Base-by-base conservation (phyloP, 78 protist species). In the Cavenderia fasciculata region DNA sequence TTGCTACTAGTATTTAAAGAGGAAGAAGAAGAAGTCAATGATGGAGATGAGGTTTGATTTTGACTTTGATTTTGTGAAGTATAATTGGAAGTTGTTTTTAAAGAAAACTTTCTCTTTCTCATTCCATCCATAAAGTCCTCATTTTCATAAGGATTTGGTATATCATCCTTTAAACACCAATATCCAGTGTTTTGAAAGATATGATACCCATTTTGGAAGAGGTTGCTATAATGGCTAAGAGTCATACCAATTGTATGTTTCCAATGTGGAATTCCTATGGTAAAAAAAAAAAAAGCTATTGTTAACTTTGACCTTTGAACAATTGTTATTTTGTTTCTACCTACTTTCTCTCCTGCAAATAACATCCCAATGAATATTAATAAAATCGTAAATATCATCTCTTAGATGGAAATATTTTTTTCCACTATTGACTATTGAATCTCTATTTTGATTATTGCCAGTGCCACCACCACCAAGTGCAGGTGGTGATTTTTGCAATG, bases 161-260 rank as follows among this genome's bases (percentile, higher is more conserved):
- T 65, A n/a, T 82, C 89, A 82, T 82, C 89, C n/a, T 82, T 82
- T 27, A 82, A 44, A 56, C 89, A 82, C 89, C 89, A 82, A 41
- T 82, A 82, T 29, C 89, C 89, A 44, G 89, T 82, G 56, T 82
- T 82, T 46, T 82, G 89, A 54, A 82, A 82, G 2, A 82, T 68
- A 23, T 57, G 63, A 43, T 82, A 82, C 16, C 89, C 89, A 82
- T 68, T 82, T 56, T 68, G 56, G 36, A 82, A 82, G 18, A 82
- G 46, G 12, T 19, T 43, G 29, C 68, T 75, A 43, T 82, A 82
- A 52, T 82, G 89, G 4, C 61, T 41, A 43, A 82, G n/a, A 10
- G 89, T 82, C 89, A 82, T 82, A 68, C 89, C 89, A 56, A 82
- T 82, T 16, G 89, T 82, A 43, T 82, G 89, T 43, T 82, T 82